Conservation (phyloP, 2,329 filamentous ascomycete genomes). For the Monosporascus sp. region DNA sequence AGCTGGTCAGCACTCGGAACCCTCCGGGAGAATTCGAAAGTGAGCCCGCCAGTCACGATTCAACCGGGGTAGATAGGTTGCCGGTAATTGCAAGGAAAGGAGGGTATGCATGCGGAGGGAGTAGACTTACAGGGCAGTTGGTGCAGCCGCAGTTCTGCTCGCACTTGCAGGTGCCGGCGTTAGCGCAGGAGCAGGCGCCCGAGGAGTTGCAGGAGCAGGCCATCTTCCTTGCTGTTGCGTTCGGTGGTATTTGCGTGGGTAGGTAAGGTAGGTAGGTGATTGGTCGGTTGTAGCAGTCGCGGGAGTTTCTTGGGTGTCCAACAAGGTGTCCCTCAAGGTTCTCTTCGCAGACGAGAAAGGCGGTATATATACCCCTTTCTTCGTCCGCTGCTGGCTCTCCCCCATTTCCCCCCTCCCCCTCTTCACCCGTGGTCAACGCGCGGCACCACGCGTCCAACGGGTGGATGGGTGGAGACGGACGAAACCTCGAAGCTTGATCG, state of each 20-base stretch:
- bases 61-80: too few species aligned
- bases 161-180: conserved; percentile 21
- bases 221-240: conserved; percentile 11
- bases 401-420: background rate
- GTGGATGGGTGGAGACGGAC: too few species aligned
- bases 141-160: conserved; percentile 23
- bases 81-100: too few species aligned
- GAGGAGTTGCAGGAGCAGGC: conserved; percentile 22
- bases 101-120: too few species aligned
- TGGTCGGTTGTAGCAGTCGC: conserved; percentile 1
- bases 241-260: background rate
- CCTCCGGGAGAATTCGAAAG: too few species aligned
- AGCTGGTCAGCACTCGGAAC: too few species aligned
- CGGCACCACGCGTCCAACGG: too few species aligned
- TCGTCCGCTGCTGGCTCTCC: background rate
- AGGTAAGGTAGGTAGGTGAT: background rate
- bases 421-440: too few species aligned
- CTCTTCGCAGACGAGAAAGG: background rate
- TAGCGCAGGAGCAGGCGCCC: conserved; percentile 20
- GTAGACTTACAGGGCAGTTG: conserved; percentile 22
- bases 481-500: too few species aligned
- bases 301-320: background rate
- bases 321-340: background rate
- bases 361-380: background rate
- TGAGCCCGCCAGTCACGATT: too few species aligned